Base-by-base conservation (phyloP, 2,329 filamentous ascomycete species). In the Fusarium newnesense region DNA sequence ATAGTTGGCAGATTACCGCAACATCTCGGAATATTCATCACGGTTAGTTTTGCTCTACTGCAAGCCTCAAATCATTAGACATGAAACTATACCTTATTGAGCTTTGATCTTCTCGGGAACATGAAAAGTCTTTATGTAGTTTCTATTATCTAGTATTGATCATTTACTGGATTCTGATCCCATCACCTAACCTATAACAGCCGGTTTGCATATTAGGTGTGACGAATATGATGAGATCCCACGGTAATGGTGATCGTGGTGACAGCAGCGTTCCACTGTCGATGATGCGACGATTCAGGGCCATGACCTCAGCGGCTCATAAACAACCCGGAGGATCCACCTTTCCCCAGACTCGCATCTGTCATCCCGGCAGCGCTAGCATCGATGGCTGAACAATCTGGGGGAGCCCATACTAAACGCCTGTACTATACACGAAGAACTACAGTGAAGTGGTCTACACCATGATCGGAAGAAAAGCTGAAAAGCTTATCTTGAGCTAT, bases 61-160 rank as follows among this genome's bases (percentile, higher is more conserved):
- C 30, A 26, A 26, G 12, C n/a, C n/a, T 36, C 49, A 6, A n/a
- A 19, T 26, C 2, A 19, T 26, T 19, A 19, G 16, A 52, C 9
- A 24, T 6, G 2, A 11, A 7, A 15, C n/a, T 19, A 52, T 36
- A 5, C 49, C 49, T 19, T 8, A 52, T 24, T 5, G 4, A 24
- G 21, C 3, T 8, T 19, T 15, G 16, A 24, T 19, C 16, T 24
- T 9, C 7, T n/a, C 5, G 9, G 2, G 7, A n/a, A 5, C 16
- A 10, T 15, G 19, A 15, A 21, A 9, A 5, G 8, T 8, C 11
- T 24, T 24, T 2, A 2, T 8, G 2, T 2, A 4, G 24, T 50
- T 34, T 16, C 21, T 24, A 15, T 5, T 16, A 32, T 9, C 21
- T 4, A 18, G 21, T 0, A 0, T 18, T 7, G 21, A n/a, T 32